Evolutionary conservation across 768 basidiomycete species (phyloP).

Genomic region (Cubamyces lactineus): DNA sequence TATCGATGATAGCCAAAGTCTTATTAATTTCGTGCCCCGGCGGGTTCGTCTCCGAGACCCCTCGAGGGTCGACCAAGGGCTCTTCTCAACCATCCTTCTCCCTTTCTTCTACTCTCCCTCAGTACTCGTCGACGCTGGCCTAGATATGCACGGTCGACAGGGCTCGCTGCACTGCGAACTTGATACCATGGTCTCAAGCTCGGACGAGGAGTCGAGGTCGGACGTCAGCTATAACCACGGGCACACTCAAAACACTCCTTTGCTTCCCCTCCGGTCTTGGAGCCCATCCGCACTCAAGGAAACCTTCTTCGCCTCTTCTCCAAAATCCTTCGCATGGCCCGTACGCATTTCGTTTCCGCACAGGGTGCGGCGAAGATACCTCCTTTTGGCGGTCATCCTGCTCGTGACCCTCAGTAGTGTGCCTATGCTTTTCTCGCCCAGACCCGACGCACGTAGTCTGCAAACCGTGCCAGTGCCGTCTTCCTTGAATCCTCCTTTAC

Average conservation of each 20-base stretch:
- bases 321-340: background rate
- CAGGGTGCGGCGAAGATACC: background rate
- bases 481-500: background rate
- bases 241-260: background rate
- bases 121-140: too few species aligned
- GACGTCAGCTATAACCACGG: background rate
- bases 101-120: too few species aligned
- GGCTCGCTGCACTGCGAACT: background rate
- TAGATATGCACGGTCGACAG: background rate
- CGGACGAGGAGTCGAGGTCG: slow-evolving; percentile 10
- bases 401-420: background rate
- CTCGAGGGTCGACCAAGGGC: too few species aligned
- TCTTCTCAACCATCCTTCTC: too few species aligned
- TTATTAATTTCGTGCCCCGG: too few species aligned
- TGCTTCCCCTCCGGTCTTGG: slow-evolving; percentile 11
- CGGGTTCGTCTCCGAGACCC: too few species aligned
- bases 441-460: background rate
- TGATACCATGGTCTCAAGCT: background rate
- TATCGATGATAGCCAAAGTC: too few species aligned
- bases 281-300: slow-evolving; percentile 11
- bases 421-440: background rate
- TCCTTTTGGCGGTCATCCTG: background rate
- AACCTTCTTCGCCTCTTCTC: slow-evolving; percentile 4
- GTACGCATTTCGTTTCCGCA: background rate
- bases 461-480: background rate